phyloP scores from a whole-genome alignment of 768 basidiomycete species.

The Auriscalpium microsporum region DNA sequence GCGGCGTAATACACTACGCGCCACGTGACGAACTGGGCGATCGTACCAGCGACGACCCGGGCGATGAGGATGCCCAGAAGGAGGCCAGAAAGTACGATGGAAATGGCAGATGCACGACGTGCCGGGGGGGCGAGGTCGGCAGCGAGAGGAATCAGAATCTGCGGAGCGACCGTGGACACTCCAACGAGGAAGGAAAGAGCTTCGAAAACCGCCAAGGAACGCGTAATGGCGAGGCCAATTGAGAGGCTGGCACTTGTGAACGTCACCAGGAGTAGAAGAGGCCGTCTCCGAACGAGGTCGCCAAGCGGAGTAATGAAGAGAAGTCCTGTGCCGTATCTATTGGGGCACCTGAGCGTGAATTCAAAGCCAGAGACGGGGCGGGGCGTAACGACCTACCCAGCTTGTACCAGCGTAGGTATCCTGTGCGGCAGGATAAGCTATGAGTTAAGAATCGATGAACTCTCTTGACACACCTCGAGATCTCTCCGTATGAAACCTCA shows the following conservation, averaged over 20 bases:
- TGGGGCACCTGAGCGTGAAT: background rate
- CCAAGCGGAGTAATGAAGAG: slow-evolving; percentile 75
- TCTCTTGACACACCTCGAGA: background rate
- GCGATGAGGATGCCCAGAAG: slow-evolving; percentile 69
- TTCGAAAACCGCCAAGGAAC: slow-evolving; percentile 52
- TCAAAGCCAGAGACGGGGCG: background rate
- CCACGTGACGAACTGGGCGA: slow-evolving; percentile 35
- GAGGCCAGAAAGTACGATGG: slow-evolving; percentile 58
- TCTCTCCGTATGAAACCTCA: slow-evolving; percentile 22
- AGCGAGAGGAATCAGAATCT: slow-evolving; percentile 66
- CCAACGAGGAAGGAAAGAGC: slow-evolving; percentile 65
- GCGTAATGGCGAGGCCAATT: slow-evolving; percentile 63
- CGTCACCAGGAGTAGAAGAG: slow-evolving; percentile 51
- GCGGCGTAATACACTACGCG: slow-evolving; percentile 34
- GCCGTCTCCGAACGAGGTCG: slow-evolving; percentile 71
- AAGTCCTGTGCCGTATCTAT: slow-evolving; percentile 30
- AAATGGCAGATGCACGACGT: slow-evolving; percentile 64
- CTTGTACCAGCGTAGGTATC: slow-evolving; percentile 60
- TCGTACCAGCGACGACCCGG: slow-evolving; percentile 43
- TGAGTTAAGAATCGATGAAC: background rate
- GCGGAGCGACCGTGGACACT: slow-evolving; percentile 60
- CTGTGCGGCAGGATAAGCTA: slow-evolving; percentile 21
- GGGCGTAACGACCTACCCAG: slow-evolving; percentile 37
- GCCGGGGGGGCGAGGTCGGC: slow-evolving; percentile 76
- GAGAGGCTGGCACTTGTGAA: slow-evolving; percentile 43